A percentile compares a stretch with the other conserved stretches of the same genome.
Conservation (phyloP, 2,329 filamentous ascomycete species). For the Pseudocercospora fijiensis region DNA sequence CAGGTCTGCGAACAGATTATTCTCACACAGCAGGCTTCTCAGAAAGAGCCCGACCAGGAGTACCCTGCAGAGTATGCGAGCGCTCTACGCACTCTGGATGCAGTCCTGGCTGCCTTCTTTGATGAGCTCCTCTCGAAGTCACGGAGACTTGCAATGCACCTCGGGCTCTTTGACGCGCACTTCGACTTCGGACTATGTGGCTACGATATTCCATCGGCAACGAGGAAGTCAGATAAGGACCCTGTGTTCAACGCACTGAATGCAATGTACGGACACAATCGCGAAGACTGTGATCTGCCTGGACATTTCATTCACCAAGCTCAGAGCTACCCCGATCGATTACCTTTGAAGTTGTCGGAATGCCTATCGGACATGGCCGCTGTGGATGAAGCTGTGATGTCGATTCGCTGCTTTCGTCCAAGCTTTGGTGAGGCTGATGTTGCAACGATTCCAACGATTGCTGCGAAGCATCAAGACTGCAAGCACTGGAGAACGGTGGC, state of each 20-base stretch:
- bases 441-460: not conserved
- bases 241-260: not conserved
- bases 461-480: too few relatives aligned
- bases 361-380: conserved; percentile 3
- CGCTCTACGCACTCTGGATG: not conserved
- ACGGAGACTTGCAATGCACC: not conserved
- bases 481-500: too few relatives aligned
- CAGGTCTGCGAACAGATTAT: not conserved
- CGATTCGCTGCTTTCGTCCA: not conserved
- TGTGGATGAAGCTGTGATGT: conserved; percentile 8
- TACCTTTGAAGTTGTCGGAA: not conserved
- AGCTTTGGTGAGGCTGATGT: not conserved
- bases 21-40: not conserved
- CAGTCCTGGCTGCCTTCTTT: not conserved
- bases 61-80: not conserved
- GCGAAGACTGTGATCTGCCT: not conserved
- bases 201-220: not conserved
- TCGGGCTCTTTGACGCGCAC: not conserved
- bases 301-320: not conserved
- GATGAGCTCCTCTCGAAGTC: not conserved
- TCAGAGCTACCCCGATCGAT: not conserved
- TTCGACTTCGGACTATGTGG: not conserved
- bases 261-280: not conserved
- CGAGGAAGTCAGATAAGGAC: conserved; percentile 1
- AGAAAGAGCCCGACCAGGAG: not conserved